Base-by-base conservation (phyloP, 108 stramenopile genomes). In the Pseudonitzschia multistriata region DNA sequence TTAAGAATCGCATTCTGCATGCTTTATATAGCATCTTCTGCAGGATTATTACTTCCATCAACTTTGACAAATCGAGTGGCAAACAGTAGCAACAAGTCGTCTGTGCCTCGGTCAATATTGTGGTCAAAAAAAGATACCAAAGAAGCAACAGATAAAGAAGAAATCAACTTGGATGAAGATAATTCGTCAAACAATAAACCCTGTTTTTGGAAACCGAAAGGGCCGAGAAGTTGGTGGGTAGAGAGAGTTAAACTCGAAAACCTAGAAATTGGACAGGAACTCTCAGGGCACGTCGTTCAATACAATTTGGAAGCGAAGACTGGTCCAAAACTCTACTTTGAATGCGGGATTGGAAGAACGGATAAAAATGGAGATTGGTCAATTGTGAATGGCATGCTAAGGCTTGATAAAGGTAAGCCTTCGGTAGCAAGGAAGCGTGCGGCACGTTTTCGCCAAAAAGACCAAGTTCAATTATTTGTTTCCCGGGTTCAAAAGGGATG, bases 281-380 rank as follows among this genome's bases (percentile, higher is more conserved):
- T 92, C 31, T 66, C 81, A 63, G 90, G 82, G 3, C 60, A 64
- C 3, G 71, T 85, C 49, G 68, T 89, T 15, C 74, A 83, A 61
- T 86, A 88, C 29, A 59, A 79, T 33, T 59, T 92, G 42, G 69
- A 81, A 47, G 91, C 85, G 14, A 86, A 78, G 37, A 88, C 91
- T 1, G 91, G 91, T 0, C 85, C 88, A 15, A 90, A 90, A 72
- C 76, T 86, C 2, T 92, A 77, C 35, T 79, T 85, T 36, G 91
- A 92, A 66, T 85, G 84, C 66, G 91, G 91, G 8, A 79, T 33
- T 87, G 14, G 69, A 77, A 14, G 15, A 62, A 25, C 6, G 60
- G 25, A 60, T 37, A 1, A 22, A 68, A n/a, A 7, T 35, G 75
- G 78, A 24, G 66, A 77, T 24, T 89, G 88, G 88, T 78, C 71